Base-by-base conservation (phyloP, 2,329 filamentous ascomycete species). In the Lomentospora prolificans region DNA sequence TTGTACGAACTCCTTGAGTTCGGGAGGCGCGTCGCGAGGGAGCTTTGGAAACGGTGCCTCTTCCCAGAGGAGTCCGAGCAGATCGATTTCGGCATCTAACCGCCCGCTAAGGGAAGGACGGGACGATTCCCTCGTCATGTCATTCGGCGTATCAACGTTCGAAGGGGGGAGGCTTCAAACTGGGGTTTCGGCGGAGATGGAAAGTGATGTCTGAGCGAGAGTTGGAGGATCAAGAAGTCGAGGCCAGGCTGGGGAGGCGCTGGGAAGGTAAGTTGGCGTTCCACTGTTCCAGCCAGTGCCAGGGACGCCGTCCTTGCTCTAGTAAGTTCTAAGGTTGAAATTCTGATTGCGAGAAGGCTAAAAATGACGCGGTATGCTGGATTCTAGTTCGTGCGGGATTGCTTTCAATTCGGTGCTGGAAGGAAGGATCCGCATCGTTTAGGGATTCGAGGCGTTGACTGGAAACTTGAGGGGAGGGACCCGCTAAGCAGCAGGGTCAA, bases 61-160 rank as follows among this genome's bases (percentile, higher is more conserved):
- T 60, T 81, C 78, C 82, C 82, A 86, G 30, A 86, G 74, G 9
- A 77, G 78, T 52, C 76, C 75, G 19, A 83, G 66, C 52, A 84
- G 64, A 57, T 81, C 78, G 28, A 69, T 62, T 27, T 79, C 76
- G 53, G 53, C 48, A 48, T 57, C 55, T n/a, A 33, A 17, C 24
- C 46, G 54, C 31, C 55, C 39, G 36, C 39, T 24, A 24, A 19
- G 66, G 59, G 60, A 64, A 63, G 65, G 65, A 64, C 68, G 66
- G 60, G 62, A 61, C 44, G 69, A 65, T 63, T 78, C 75, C 67
- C 70, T 72, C 69, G 75, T 76, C 76, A 79, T 80, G 68, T 68
- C 74, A 76, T 72, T 57, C 58, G 59, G 33, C n/a, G 53, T 41
- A 41, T 41, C 36, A 17, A 41, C 19, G n/a, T 44, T 22, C 14